Conservation (phyloP, 164 flowering plant species). For the grape (Vitis vinifera) region DNA sequence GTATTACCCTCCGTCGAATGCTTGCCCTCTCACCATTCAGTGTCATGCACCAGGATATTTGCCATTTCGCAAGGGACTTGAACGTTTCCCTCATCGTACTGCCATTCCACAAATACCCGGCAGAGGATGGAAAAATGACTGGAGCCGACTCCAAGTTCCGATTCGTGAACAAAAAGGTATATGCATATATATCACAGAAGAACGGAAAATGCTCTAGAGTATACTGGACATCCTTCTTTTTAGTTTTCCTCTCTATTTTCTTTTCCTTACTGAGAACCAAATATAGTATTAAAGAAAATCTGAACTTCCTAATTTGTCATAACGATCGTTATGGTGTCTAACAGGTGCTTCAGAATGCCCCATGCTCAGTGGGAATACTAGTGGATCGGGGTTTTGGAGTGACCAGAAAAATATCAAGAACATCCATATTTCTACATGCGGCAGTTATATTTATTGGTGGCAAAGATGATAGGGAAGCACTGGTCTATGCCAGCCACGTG, state of each 20-base stretch:
- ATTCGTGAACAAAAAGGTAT: slow-evolving; percentile 65
- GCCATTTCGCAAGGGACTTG: slow-evolving; percentile 50
- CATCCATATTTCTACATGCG: slow-evolving; percentile 24
- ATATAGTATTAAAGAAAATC: too few relatives aligned
- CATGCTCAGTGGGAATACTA: slow-evolving; percentile 74
- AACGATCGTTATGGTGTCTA: background rate
- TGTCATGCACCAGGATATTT: slow-evolving; percentile 57
- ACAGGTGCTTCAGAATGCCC: slow-evolving; percentile 68
- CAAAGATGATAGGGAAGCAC: slow-evolving; percentile 78
- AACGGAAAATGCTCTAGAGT: too few relatives aligned
- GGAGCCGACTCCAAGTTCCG: slow-evolving; percentile 39
- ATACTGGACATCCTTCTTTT: too few relatives aligned
- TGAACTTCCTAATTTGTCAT: too few relatives aligned
- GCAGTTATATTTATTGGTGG: slow-evolving; percentile 82
- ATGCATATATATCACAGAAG: too few relatives aligned
- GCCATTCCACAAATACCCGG: slow-evolving; percentile 58
- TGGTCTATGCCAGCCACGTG: slow-evolving; percentile 58
- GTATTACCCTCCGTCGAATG: slow-evolving; percentile 42
- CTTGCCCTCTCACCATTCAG: slow-evolving; percentile 49
- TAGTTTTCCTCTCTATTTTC: too few relatives aligned
- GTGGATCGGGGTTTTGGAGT: slow-evolving; percentile 65
- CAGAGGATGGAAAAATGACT: slow-evolving; percentile 37
- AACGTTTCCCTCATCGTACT: slow-evolving; percentile 48
- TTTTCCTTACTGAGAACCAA: too few relatives aligned
- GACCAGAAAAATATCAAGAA: slow-evolving; percentile 23